Conservation (phyloP, 2,329 filamentous ascomycete species). For the Colletotrichum shisoi region DNA sequence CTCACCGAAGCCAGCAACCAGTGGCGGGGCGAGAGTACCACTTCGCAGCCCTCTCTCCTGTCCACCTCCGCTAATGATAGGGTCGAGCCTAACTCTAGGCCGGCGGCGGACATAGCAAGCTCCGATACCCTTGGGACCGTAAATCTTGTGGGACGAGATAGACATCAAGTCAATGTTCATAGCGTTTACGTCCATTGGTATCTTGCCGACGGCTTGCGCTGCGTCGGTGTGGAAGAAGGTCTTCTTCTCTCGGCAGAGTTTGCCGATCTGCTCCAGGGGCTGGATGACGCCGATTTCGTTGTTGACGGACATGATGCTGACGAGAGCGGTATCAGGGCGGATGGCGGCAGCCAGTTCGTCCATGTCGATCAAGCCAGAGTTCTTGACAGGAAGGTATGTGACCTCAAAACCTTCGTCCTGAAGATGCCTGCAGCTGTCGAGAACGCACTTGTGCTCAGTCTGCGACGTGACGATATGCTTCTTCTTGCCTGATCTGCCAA, state of each 20-base stretch:
- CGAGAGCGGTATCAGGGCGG: constrained; percentile 85
- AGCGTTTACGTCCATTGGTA: constrained; percentile 93
- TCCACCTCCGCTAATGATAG: constrained; percentile 93
- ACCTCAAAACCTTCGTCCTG: constrained; percentile 97
- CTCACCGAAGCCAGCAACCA: constrained; percentile 93
- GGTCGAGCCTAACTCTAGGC: constrained; percentile 91
- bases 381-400: constrained; percentile 93
- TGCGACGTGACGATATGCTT: constrained; percentile 97
- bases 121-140: constrained; percentile 95
- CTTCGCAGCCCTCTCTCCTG: constrained; percentile 95
- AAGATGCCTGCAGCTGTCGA: constrained; percentile 95
- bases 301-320: constrained; percentile 99
- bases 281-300: constrained; percentile 99
- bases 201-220: constrained; percentile 98
- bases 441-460: constrained; percentile 98
- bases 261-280: constrained; percentile 90
- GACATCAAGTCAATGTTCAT: constrained; percentile 99
- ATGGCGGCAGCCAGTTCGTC: constrained; percentile 87
- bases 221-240: constrained; percentile 98
- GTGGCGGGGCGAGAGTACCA: constrained; percentile 87
- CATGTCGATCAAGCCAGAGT: constrained; percentile 84
- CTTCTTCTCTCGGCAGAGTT: constrained; percentile 88
- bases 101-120: constrained; percentile 94
- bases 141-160: constrained; percentile 98
- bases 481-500: constrained; percentile 92